These are phyloP conservation scores for Monilinia polystroma DNA, from an alignment of 2,329 filamentous ascomycete genomes.

Conservation along the genomic window DNA sequence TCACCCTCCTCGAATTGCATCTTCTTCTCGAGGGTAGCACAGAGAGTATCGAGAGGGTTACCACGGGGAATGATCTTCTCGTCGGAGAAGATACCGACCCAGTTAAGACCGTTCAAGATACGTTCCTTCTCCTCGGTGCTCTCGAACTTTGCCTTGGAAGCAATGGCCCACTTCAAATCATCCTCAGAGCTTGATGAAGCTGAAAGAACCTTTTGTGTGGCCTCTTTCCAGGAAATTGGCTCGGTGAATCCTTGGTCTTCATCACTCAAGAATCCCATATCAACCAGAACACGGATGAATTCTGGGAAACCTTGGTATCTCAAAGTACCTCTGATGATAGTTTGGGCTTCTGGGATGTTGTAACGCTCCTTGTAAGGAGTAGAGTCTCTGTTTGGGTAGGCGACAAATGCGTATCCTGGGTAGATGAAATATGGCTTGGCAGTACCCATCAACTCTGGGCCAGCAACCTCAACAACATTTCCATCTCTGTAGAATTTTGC, in stretches of 20 bases:
- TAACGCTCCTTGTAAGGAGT: conserved; percentile 86
- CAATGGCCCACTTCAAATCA: conserved; percentile 72
- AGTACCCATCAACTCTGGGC: conserved; percentile 73
- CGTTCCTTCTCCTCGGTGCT: conserved; percentile 66
- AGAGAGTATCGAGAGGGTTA: conserved; percentile 88
- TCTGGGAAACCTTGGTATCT: conserved; percentile 88
- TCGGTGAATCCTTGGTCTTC: conserved; percentile 61
- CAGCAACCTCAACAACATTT: conserved; percentile 64
- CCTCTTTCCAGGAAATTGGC: conserved; percentile 78
- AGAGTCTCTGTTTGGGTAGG: conserved; percentile 90
- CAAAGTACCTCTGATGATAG: conserved; percentile 77
- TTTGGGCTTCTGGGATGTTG: conserved; percentile 87
- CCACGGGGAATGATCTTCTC: conserved; percentile 67
- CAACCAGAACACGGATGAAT: conserved; percentile 82
- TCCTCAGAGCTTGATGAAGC: conserved; percentile 63
- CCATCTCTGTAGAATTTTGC: conserved; percentile 81
- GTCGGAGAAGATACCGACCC: conserved; percentile 69
- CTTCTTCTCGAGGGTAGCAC: conserved; percentile 84
- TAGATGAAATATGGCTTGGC: conserved; percentile 92
- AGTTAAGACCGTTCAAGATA: conserved; percentile 69
- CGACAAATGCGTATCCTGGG: conserved; percentile 77
- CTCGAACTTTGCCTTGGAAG: conserved; percentile 71
- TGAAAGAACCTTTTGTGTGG: conserved; percentile 73
- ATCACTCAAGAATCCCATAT: conserved; percentile 85
- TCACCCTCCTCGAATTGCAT: conserved; percentile 83